Evolutionary conservation across 371 early-diverging fungal species (phyloP).

Genomic region (Catenaria anguillulae): DNA sequence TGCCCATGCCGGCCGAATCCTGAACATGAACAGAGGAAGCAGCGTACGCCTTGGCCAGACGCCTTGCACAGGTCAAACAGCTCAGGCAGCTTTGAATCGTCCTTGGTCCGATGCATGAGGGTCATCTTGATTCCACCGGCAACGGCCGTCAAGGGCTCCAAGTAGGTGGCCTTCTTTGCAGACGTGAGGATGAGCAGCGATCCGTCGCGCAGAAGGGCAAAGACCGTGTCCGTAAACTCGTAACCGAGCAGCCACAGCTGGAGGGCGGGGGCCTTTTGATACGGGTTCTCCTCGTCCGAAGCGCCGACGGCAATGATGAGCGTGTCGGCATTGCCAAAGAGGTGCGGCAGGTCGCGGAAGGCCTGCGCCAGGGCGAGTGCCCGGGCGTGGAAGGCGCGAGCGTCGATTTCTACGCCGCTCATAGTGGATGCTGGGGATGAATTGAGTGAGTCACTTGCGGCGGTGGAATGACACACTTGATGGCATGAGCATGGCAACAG

Average conservation of each 20-base stretch:
- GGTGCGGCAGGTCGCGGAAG: conserved; percentile 23
- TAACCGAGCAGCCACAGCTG: conserved; percentile 90
- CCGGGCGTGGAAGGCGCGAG: conserved; percentile 42
- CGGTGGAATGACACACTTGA: too few species aligned
- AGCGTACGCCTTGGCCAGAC: not conserved
- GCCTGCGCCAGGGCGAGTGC: conserved; percentile 32
- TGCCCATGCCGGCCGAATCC: too few species aligned
- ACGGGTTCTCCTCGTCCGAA: conserved; percentile 13
- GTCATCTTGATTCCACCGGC: conserved; percentile 44
- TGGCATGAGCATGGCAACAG: too few species aligned
- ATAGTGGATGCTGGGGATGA: too few species aligned
- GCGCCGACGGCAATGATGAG: conserved; percentile 16
- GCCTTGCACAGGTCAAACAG: conserved; percentile 9
- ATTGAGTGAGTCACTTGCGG: too few species aligned
- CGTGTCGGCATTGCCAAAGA: conserved; percentile 16
- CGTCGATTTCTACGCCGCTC: conserved; percentile 36
- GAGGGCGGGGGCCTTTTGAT: conserved; percentile 17
- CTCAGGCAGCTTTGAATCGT: conserved; percentile 25
- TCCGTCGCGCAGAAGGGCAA: conserved; percentile 51
- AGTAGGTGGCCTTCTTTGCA: conserved; percentile 43
- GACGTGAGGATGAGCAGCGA: conserved; percentile 66
- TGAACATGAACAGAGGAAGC: too few species aligned
- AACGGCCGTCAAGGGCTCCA: conserved; percentile 4
- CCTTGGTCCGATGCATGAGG: conserved; percentile 59
- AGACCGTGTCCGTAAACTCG: conserved; percentile 77